Evolutionary conservation across 2,329 filamentous ascomycete genomes (phyloP).

Genomic region (Ophiostoma pallidulum): DNA sequence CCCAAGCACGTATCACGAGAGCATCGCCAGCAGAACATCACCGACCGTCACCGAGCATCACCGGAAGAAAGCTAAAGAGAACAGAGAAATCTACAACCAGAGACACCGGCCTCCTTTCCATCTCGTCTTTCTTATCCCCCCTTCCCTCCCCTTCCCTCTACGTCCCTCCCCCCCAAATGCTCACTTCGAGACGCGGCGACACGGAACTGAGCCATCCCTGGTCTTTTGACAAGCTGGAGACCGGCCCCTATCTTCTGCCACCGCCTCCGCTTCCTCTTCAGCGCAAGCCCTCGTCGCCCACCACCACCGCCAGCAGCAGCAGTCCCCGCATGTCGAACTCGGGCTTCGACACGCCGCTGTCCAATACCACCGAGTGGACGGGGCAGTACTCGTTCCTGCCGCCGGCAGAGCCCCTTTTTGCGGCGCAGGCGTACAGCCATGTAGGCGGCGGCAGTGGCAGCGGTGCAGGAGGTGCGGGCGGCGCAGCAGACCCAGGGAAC

Average conservation of each 20-base stretch:
- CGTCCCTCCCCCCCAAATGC: conserved; percentile 40
- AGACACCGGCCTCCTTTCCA: too few relatives aligned
- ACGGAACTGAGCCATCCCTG: conserved; percentile 43
- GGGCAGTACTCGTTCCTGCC: conserved; percentile 43
- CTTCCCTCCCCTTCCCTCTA: too few relatives aligned
- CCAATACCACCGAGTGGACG: conserved; percentile 48
- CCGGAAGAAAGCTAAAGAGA: too few relatives aligned
- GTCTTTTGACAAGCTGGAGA: conserved; percentile 44
- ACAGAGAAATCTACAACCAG: too few relatives aligned
- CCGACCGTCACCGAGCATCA: too few relatives aligned
- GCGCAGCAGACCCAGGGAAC: background rate
- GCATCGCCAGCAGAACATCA: too few relatives aligned
- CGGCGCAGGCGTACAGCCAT: conserved; percentile 34
- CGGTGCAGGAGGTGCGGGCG: background rate
- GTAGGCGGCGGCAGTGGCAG: conserved; percentile 27
- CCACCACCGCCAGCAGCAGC: background rate
- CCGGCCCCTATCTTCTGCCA: too few relatives aligned
- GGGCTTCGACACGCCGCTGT: conserved; percentile 40
- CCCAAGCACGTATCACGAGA: too few relatives aligned
- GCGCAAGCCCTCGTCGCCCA: conserved; percentile 31
- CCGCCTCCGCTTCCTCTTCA: conserved; percentile 23
- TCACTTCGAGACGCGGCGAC: conserved; percentile 45
- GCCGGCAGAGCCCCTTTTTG: conserved; percentile 35
- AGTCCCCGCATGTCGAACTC: conserved; percentile 48
- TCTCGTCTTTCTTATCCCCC: too few relatives aligned